These are phyloP conservation scores for Tricholoma bakamatsutake DNA, from an alignment of 768 basidiomycete species.

Conservation along the genomic window DNA sequence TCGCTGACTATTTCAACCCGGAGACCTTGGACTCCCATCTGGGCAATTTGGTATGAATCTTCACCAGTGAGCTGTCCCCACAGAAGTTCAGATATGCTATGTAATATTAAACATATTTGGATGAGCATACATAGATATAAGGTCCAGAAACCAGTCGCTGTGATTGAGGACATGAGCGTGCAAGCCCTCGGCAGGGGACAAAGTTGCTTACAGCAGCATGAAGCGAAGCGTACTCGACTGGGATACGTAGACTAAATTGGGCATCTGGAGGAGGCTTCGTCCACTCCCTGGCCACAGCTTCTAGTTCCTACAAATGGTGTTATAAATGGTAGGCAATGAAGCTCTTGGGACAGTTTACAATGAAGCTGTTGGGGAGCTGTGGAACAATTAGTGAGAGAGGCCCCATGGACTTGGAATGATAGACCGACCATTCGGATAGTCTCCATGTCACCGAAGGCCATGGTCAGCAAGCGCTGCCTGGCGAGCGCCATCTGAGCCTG, in stretches of 20 bases:
- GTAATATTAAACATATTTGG: neutral
- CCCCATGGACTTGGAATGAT: conserved; percentile 4
- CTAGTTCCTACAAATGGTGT: conserved; percentile 56
- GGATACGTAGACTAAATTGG: conserved; percentile 69
- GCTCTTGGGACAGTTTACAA: conserved; percentile 37
- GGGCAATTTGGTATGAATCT: conserved; percentile 87
- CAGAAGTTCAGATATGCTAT: conserved; percentile 7
- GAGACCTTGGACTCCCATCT: conserved; percentile 73
- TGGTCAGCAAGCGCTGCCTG: conserved; percentile 71
- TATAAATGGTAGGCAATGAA: neutral
- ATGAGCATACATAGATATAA: conserved; percentile 67
- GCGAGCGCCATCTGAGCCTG: conserved; percentile 63
- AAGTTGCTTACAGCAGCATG: conserved; percentile 63
- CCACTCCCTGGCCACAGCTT: conserved; percentile 78
- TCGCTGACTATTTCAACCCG: conserved; percentile 85
- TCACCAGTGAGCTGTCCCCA: conserved; percentile 63
- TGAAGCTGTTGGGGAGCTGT: conserved; percentile 65
- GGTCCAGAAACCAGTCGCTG: conserved; percentile 77
- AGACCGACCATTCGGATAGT: conserved; percentile 64
- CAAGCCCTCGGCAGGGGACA: conserved; percentile 6
- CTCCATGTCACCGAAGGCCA: conserved; percentile 82
- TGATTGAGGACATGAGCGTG: conserved; percentile 16
- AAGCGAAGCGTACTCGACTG: conserved; percentile 82
- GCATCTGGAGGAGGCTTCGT: conserved; percentile 80
- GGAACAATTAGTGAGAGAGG: conserved; percentile 9